Percentiles rank a stretch among this genome's conserved stretches.
Evolutionary conservation across 2,329 filamentous ascomycete species (phyloP).

Genomic region (Pyricularia sp.): DNA sequence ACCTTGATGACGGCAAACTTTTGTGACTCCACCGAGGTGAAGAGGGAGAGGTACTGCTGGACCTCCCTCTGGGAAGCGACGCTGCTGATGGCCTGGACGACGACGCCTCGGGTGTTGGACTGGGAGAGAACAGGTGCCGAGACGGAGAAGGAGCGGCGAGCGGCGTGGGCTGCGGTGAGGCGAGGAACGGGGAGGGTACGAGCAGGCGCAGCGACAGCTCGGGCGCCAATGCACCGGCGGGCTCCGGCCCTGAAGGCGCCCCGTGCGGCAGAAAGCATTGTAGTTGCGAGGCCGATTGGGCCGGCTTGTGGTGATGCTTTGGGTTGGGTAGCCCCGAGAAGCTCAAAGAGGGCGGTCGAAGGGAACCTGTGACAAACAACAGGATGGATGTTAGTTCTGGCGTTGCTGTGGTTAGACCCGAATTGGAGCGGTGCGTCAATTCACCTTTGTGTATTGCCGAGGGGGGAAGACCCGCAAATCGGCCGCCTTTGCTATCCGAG

Average conservation of each 20-base stretch:
- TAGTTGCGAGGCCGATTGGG: background rate
- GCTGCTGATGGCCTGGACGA: slow-evolving; percentile 86
- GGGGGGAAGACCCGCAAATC: background rate
- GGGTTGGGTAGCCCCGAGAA: background rate
- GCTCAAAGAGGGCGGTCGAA: background rate
- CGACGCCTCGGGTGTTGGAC: slow-evolving; percentile 65
- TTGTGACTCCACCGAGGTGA: slow-evolving; percentile 91
- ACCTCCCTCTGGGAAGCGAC: slow-evolving; percentile 95
- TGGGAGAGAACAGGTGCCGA: slow-evolving; percentile 9
- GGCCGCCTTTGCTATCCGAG: background rate
- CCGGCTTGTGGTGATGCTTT: background rate
- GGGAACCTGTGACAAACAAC: background rate
- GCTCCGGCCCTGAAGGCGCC: slow-evolving; percentile 33
- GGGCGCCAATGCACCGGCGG: slow-evolving; percentile 26
- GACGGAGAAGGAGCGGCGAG: slow-evolving; percentile 18
- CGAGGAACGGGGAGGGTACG: slow-evolving; percentile 11
- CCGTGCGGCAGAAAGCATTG: slow-evolving; percentile 33
- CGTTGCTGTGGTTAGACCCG: background rate
- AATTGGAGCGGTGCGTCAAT: background rate
- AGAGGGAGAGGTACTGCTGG: slow-evolving; percentile 95
- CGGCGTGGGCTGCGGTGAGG: slow-evolving; percentile 10
- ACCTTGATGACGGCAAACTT: slow-evolving; percentile 99
- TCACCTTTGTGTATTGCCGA: background rate
- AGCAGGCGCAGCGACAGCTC: slow-evolving; percentile 12
- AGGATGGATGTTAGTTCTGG: background rate